A percentile compares a stretch with the other conserved stretches of the same genome.
Conservation (phyloP, 345 rosid species). For the Citrus reticulata region DNA sequence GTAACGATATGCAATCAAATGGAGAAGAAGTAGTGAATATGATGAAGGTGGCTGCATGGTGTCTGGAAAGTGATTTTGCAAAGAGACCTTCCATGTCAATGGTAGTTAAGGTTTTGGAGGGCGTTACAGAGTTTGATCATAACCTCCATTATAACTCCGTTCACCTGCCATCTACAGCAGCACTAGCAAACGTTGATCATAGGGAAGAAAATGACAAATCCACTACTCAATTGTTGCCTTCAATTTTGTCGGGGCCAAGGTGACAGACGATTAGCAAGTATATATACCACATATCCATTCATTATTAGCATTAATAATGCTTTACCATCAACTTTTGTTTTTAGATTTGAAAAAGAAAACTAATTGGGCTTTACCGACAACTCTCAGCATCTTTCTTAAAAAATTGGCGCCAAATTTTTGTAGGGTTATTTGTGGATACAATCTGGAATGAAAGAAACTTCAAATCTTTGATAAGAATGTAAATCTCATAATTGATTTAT, state of each 20-base stretch:
- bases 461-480: too few species aligned
- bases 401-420: too few species aligned
- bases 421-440: too few species aligned
- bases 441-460: too few species aligned
- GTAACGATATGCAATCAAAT: too few species aligned
- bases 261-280: background rate
- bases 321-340: too few species aligned
- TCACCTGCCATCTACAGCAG: background rate
- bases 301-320: background rate
- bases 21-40: slow-evolving; percentile 6
- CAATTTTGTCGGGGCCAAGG: slow-evolving; percentile 5
- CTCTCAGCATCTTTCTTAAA: too few species aligned
- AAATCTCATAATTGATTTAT: too few species aligned
- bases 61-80: slow-evolving; percentile 21
- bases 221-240: slow-evolving; percentile 4
- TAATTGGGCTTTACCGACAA: too few species aligned
- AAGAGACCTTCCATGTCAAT: slow-evolving; percentile 27
- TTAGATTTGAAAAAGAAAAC: too few species aligned
- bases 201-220: background rate
- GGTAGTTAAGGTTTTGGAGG: slow-evolving; percentile 20
- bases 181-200: background rate
- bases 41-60: slow-evolving; percentile 32
- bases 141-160: slow-evolving; percentile 10
- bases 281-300: background rate
- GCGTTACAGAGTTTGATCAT: background rate